These are phyloP conservation scores for Capronia coronata DNA, from an alignment of 2,329 filamentous ascomycete species.

Conservation along the genomic window DNA sequence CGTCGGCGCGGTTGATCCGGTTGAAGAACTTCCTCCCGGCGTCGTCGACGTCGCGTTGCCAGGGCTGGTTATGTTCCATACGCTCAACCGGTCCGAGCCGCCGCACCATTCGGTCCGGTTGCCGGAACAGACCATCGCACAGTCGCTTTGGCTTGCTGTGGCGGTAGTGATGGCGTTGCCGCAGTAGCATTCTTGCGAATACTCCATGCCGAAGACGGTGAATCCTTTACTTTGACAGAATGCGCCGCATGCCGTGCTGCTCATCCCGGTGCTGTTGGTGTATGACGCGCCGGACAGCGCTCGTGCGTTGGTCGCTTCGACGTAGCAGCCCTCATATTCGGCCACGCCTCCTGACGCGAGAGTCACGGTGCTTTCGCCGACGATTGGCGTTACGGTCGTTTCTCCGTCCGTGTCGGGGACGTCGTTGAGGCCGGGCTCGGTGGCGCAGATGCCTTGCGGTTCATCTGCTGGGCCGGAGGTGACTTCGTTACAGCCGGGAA, in stretches of 20 bases:
- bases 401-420: constrained; percentile 1
- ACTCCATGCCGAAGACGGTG: constrained; percentile 37
- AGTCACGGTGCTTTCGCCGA: background rate
- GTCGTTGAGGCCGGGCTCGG: constrained; percentile 1
- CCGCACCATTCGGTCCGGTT: constrained; percentile 29
- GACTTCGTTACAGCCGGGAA: constrained; percentile 27
- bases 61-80: constrained; percentile 18
- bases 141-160: constrained; percentile 7
- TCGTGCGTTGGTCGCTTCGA: constrained; percentile 33
- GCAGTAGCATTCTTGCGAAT: constrained; percentile 34
- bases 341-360: constrained; percentile 5
- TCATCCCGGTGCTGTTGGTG: constrained; percentile 38
- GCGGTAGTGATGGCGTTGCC: constrained; percentile 25
- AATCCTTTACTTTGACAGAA: constrained; percentile 26
- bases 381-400: background rate
- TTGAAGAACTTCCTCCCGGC: background rate
- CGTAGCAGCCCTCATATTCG: constrained; percentile 38
- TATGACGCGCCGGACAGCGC: constrained; percentile 33
- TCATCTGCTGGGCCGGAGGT: constrained; percentile 32
- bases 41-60: background rate
- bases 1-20: background rate
- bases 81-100: constrained; percentile 24
- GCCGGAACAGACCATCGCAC: constrained; percentile 26
- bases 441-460: constrained; percentile 13
- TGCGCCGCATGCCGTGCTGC: constrained; percentile 28